A percentile compares a stretch with the other conserved stretches of the same genome.
Evolutionary conservation across 495 filamentous ascomycete genomes (phyloP).

Genomic region (Clavariopsis aquatica): DNA sequence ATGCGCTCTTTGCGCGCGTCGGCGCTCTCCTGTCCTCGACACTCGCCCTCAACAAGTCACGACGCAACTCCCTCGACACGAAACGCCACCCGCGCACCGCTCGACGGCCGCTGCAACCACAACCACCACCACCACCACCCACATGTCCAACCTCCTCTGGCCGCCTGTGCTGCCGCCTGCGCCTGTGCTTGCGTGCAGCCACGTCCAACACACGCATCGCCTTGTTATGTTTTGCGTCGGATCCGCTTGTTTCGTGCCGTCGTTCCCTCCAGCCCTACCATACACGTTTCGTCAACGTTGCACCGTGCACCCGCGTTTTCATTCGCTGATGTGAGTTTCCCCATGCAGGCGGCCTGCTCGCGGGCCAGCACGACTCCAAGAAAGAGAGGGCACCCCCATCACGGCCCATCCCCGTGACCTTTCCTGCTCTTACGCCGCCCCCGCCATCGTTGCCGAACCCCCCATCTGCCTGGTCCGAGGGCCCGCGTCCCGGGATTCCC

Average conservation of each 20-base stretch:
- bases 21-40: not conserved
- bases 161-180: too few relatives aligned
- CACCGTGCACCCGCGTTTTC: slow-evolving; percentile 19
- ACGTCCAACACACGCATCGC: not conserved
- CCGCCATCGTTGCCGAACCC: slow-evolving; percentile 10
- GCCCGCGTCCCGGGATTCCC: slow-evolving; percentile 42
- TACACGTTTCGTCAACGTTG: slow-evolving; percentile 4
- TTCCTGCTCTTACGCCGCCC: slow-evolving; percentile 35
- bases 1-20: slow-evolving; percentile 56
- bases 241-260: slow-evolving; percentile 18
- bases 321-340: slow-evolving; percentile 19
- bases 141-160: slow-evolving; percentile 4
- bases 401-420: slow-evolving; percentile 38
- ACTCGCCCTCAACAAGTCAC: not conserved
- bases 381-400: slow-evolving; percentile 43
- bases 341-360: slow-evolving; percentile 28
- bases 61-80: not conserved
- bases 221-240: slow-evolving; percentile 2
- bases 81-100: not conserved
- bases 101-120: not conserved
- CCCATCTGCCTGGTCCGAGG: slow-evolving; percentile 24
- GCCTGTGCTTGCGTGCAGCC: not conserved
- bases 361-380: slow-evolving; percentile 39
- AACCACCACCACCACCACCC: too few relatives aligned
- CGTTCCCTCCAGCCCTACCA: slow-evolving; percentile 5